Percentiles rank a stretch among this genome's conserved stretches.
Evolutionary conservation across 352 stramenopile genomes (phyloP).

Genomic region (Phytophthora pistaciae): DNA sequence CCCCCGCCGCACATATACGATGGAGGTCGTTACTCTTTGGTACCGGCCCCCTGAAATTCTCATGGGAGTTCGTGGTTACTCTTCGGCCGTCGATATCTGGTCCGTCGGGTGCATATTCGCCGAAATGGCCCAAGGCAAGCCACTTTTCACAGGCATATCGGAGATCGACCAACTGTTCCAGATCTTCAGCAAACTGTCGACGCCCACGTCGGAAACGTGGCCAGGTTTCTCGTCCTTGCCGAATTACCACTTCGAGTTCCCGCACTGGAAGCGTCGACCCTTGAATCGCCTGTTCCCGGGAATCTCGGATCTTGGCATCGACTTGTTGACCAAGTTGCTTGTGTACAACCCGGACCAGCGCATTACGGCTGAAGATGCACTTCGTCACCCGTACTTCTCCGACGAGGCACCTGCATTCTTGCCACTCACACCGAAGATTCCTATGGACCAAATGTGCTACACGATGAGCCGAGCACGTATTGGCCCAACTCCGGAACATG

Average conservation of each 20-base stretch:
- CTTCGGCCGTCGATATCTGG: conserved; percentile 93
- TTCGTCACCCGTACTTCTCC: conserved; percentile 86
- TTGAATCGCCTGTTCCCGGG: conserved; percentile 76
- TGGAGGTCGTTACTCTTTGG: conserved; percentile 93
- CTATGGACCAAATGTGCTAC: conserved; percentile 85
- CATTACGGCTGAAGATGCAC: conserved; percentile 83
- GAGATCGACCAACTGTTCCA: conserved; percentile 90
- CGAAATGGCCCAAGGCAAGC: conserved; percentile 94
- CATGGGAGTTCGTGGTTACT: conserved; percentile 90
- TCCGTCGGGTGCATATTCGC: conserved; percentile 98
- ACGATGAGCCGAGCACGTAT: conserved; percentile 55
- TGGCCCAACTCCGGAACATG: conserved; percentile 71
- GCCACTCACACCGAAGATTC: conserved; percentile 68
- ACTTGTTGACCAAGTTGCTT: conserved; percentile 80
- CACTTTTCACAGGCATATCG: conserved; percentile 84
- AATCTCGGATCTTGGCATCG: conserved; percentile 77
- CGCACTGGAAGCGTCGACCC: conserved; percentile 77
- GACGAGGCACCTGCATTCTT: conserved; percentile 51
- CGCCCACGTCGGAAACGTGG: conserved; percentile 97
- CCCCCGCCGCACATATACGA: conserved; percentile 90
- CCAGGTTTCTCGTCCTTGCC: conserved; percentile 97
- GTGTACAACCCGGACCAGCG: conserved; percentile 87
- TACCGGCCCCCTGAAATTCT: conserved; percentile 92
- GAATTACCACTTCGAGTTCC: conserved; percentile 96
- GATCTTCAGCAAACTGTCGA: conserved; percentile 96